Conservation (phyloP, 768 basidiomycete species). For the Russula lepida region DNA sequence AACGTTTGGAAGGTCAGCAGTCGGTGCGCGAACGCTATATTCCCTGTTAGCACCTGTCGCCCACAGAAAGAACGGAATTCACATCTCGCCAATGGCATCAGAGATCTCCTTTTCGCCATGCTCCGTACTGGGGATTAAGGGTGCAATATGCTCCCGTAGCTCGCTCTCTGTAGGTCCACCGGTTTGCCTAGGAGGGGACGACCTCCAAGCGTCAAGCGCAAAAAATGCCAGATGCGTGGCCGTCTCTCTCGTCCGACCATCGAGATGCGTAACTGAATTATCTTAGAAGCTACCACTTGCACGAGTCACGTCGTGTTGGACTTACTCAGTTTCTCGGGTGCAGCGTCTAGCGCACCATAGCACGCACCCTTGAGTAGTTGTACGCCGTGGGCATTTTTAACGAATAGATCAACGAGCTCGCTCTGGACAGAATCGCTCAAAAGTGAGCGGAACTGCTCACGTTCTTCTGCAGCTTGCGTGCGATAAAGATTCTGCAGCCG, state of each 20-base stretch:
- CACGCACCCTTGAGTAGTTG: constrained; percentile 53
- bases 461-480: constrained; percentile 63
- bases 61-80: constrained; percentile 9
- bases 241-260: constrained; percentile 43
- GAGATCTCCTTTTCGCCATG: constrained; percentile 48
- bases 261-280: constrained; percentile 34
- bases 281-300: constrained; percentile 6
- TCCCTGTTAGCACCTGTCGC: constrained; percentile 17
- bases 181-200: constrained; percentile 13
- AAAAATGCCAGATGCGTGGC: constrained; percentile 69
- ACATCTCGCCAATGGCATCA: constrained; percentile 73
- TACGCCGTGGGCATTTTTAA: constrained; percentile 73
- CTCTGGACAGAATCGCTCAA: constrained; percentile 46
- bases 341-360: constrained; percentile 50
- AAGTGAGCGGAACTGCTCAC: constrained; percentile 31
- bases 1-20: constrained; percentile 84
- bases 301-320: neutral
- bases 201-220: constrained; percentile 37
- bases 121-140: constrained; percentile 38
- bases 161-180: constrained; percentile 38
- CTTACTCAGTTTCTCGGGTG: constrained; percentile 44
- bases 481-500: constrained; percentile 83
- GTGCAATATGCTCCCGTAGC: constrained; percentile 43
- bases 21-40: constrained; percentile 65
- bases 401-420: constrained; percentile 56